Percentiles rank a stretch among this genome's conserved stretches.
Conservation (phyloP, 306 rosid genomes). For the Hippophae gyantsensis region DNA sequence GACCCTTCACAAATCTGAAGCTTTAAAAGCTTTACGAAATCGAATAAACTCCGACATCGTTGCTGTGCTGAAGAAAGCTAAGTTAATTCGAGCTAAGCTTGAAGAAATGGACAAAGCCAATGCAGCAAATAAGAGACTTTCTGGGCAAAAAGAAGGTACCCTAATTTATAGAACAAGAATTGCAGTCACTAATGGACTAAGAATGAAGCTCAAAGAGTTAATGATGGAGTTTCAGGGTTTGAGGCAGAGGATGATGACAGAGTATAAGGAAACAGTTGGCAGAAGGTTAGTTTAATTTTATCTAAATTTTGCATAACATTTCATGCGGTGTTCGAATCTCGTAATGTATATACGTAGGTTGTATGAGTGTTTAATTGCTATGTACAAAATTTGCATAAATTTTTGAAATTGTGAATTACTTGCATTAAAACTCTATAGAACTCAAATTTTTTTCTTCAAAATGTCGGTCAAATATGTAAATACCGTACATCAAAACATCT, state of each 20-base stretch:
- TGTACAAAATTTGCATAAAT: no score
- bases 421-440: no score
- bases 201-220: conserved; percentile 18
- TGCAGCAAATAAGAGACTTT: conserved; percentile 7
- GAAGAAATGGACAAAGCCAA: conserved; percentile 12
- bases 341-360: no score
- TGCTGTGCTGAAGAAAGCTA: conserved; percentile 7
- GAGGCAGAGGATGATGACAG: conserved; percentile 15
- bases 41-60: conserved; percentile 19
- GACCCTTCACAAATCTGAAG: conserved; percentile 15
- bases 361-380: no score
- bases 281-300: no score
- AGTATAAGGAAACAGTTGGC: conserved; percentile 14
- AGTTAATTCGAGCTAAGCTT: conserved; percentile 7
- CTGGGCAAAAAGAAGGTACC: conserved; percentile 15
- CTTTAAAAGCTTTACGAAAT: conserved; percentile 13
- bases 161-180: conserved; percentile 20
- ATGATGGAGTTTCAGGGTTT: conserved; percentile 17
- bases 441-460: no score
- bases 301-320: no score
- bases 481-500: no score
- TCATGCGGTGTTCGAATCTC: no score
- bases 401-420: no score
- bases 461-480: no score
- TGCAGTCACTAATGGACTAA: conserved; percentile 19